These are phyloP conservation scores for Ogataea haglerorum DNA, from an alignment of 805 yeast genomes.

Conservation along the genomic window DNA sequence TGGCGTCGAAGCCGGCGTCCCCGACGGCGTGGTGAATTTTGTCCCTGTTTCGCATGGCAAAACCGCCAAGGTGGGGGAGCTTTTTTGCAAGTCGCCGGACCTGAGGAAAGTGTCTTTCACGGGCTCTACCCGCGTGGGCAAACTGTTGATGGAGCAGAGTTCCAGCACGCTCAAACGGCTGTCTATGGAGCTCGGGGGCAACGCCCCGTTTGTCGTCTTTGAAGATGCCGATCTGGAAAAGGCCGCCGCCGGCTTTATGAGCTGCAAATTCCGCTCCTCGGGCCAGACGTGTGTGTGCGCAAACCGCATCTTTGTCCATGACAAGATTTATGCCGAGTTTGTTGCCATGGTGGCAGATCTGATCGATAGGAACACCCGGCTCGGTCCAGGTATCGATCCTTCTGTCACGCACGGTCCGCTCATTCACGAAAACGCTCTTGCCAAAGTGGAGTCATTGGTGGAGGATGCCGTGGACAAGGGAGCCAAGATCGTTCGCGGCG, in stretches of 20 bases:
- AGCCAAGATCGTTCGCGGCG: conserved; percentile 59
- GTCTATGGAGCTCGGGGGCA: conserved; percentile 76
- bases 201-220: conserved; percentile 74
- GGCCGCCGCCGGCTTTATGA: conserved; percentile 60
- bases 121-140: conserved; percentile 74
- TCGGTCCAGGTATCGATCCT: conserved; percentile 62
- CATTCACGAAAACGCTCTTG: conserved; percentile 54
- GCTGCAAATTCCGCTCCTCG: conserved; percentile 65
- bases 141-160: conserved; percentile 58
- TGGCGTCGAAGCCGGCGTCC: conserved; percentile 64
- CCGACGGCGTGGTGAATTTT: conserved; percentile 65
- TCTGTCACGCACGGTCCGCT: conserved; percentile 71
- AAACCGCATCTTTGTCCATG: conserved; percentile 64
- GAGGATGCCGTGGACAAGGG: conserved; percentile 62
- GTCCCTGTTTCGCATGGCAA: conserved; percentile 43
- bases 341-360: conserved; percentile 42
- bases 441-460: conserved; percentile 56
- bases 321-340: conserved; percentile 57
- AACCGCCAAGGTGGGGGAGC: conserved; percentile 49
- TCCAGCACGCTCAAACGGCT: conserved; percentile 61
- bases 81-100: conserved; percentile 50
- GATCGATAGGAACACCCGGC: conserved; percentile 39
- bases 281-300: conserved; percentile 85
- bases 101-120: conserved; percentile 71
- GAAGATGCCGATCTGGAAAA: conserved; percentile 64